A percentile compares a stretch with the other conserved stretches of the same genome.
These are phyloP conservation scores for Rhazya stricta DNA, from an alignment of 257 asterid species.

Conservation along the genomic window DNA sequence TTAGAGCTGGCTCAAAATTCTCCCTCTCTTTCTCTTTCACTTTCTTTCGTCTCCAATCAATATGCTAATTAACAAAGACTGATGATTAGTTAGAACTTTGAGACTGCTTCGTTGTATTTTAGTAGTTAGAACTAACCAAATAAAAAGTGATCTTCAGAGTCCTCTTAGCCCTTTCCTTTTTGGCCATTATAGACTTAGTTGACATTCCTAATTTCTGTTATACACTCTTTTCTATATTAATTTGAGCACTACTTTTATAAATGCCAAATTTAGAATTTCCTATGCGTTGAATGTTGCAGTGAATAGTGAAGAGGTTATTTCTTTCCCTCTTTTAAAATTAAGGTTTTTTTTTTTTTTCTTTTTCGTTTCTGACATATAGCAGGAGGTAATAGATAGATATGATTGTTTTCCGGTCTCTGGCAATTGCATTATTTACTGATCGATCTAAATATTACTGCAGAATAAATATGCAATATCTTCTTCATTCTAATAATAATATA, in stretches of 20 bases:
- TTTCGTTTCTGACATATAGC: slow-evolving; percentile 4
- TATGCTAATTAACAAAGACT: background rate
- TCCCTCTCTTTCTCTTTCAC: background rate
- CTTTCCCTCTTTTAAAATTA: background rate
- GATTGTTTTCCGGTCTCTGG: background rate
- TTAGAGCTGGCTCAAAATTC: slow-evolving; percentile 29
- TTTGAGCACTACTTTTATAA: no score
- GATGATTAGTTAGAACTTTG: slow-evolving; percentile 6
- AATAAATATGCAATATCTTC: background rate
- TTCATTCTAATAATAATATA: background rate
- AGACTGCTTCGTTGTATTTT: slow-evolving; percentile 16
- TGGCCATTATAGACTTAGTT: slow-evolving; percentile 4
- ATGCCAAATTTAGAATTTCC: background rate
- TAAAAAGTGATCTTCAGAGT: background rate
- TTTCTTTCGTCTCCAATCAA: background rate
- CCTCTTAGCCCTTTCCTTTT: background rate
- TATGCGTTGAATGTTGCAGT: background rate
- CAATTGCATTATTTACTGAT: background rate
- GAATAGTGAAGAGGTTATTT: background rate
- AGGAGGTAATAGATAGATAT: background rate
- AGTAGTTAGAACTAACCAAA: slow-evolving; percentile 7
- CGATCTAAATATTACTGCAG: background rate
- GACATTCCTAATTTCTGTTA: slow-evolving; percentile 12
- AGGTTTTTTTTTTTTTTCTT: background rate
- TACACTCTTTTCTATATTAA: no score